Conservation (phyloP, 371 early-diverging fungal species). For the Funneliformis caledonium region DNA sequence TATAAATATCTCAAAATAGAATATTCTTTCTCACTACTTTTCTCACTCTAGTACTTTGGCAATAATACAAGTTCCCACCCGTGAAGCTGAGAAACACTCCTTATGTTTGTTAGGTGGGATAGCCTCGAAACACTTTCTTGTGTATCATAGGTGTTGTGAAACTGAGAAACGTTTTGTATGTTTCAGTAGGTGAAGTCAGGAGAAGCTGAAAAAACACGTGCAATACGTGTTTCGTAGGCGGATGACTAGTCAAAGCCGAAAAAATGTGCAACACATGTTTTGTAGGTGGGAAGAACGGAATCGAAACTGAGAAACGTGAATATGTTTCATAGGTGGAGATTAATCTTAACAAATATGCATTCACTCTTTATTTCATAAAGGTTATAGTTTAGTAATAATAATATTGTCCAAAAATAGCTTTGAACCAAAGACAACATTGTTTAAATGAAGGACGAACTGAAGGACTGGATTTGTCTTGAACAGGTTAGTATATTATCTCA, state of each 20-base stretch:
- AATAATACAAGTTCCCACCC: slow-evolving; percentile 9
- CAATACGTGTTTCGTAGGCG: slow-evolving; percentile 3
- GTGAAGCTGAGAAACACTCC: not conserved
- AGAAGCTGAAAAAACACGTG: slow-evolving; percentile 12
- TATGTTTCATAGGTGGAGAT: slow-evolving; percentile 7
- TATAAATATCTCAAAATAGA: no score
- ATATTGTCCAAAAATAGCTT: no score
- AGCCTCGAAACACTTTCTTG: not conserved
- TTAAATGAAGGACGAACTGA: no score
- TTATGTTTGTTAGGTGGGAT: slow-evolving; percentile 7
- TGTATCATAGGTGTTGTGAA: not conserved
- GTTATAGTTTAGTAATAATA: not conserved
- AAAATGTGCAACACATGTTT: slow-evolving; percentile 21
- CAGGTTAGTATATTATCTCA: no score
- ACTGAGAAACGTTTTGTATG: no score
- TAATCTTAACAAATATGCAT: not conserved
- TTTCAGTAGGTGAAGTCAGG: slow-evolving; percentile 10
- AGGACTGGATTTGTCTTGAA: no score
- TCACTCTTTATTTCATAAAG: not conserved
- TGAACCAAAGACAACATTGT: no score
- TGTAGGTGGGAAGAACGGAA: slow-evolving; percentile 8
- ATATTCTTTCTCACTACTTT: no score
- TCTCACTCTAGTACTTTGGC: not conserved
- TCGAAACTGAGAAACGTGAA: not conserved
- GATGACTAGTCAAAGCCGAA: slow-evolving; percentile 20